A percentile compares a stretch with the other conserved stretches of the same genome.
These are phyloP conservation scores for Malassezia psittaci DNA, from an alignment of 1,284 basidiomycete genomes.

Conservation along the genomic window DNA sequence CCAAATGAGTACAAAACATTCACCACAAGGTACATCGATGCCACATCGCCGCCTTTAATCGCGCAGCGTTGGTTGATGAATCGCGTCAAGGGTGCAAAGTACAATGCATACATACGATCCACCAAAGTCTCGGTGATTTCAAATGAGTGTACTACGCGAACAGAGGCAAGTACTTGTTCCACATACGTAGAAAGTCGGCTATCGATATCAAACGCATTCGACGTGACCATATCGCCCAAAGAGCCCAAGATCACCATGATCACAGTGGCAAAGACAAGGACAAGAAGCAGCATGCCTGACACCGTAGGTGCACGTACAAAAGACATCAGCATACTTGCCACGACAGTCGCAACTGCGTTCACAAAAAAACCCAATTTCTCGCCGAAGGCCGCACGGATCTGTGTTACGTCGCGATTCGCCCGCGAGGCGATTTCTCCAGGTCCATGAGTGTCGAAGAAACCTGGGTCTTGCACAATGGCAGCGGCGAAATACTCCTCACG, in stretches of 20 bases:
- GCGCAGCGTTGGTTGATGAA: constrained; percentile 40
- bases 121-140: constrained; percentile 44
- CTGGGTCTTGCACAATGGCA: constrained; percentile 49
- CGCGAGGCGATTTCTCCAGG: constrained; percentile 50
- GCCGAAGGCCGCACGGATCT: constrained; percentile 48
- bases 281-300: constrained; percentile 49
- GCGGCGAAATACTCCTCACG: constrained; percentile 49
- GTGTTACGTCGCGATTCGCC: constrained; percentile 48
- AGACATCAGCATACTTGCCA: constrained; percentile 46
- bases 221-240: constrained; percentile 39
- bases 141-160: constrained; percentile 50
- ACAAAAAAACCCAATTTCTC: constrained; percentile 49
- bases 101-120: constrained; percentile 42
- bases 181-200: constrained; percentile 48
- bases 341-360: constrained; percentile 44
- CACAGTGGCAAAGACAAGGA: constrained; percentile 47
- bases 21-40: constrained; percentile 33
- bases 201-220: constrained; percentile 43
- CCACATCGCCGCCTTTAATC: constrained; percentile 32
- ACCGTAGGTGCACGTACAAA: constrained; percentile 48
- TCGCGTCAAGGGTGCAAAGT: constrained; percentile 43
- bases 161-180: constrained; percentile 49
- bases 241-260: constrained; percentile 43
- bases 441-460: constrained; percentile 50
- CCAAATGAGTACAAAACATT: constrained; percentile 28